Base-by-base conservation (phyloP, 306 rosid species). In the Cotoneaster glaucophyllus region DNA sequence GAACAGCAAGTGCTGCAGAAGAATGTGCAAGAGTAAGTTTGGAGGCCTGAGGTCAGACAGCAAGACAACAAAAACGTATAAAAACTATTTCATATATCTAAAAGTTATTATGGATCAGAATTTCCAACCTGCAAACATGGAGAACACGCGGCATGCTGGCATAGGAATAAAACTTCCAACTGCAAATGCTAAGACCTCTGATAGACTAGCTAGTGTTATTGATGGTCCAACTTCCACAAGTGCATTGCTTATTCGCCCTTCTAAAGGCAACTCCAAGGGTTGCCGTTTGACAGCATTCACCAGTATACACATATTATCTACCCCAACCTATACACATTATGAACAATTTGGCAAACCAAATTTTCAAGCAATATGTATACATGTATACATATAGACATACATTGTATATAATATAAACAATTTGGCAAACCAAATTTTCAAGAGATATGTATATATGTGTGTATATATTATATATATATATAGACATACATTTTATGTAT, bases 151-250 rank as follows among this genome's bases (percentile, higher is more conserved):
- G 79, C 96, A 90, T 28, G 99, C 99, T 70, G 99, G 97, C 97
- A 90, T 95, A 69, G 99, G 93, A 87, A 95, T 95, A 81, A 95
- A 92, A 88, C 97, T 92, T 74, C 96, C 97, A 84, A 91, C 97
- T 11, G 99, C 93, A 88, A 95, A 95, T 69, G 99, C 99, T 83
- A 95, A 74, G 82, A 95, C 99, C 87, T 95, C 99, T 31, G 97
- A 88, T 48, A 95, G 65, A 86, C 99, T 92, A 69, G 99, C 99
- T 81, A 95, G 85, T 58, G 99, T 95, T 66, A 95, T 95, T 75
- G 99, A 95, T 70, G 99, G 97, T 77, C 99, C 99, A 80, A 95
- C 99, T 88, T 95, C 99, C 74, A 89, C 91, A 70, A 95, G 97
- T 59, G 97, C 99, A 79, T 89, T 90, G 88, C 99, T 95, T 85